Conservation (phyloP, 768 basidiomycete genomes). For the Multifurca ochricompacta region DNA sequence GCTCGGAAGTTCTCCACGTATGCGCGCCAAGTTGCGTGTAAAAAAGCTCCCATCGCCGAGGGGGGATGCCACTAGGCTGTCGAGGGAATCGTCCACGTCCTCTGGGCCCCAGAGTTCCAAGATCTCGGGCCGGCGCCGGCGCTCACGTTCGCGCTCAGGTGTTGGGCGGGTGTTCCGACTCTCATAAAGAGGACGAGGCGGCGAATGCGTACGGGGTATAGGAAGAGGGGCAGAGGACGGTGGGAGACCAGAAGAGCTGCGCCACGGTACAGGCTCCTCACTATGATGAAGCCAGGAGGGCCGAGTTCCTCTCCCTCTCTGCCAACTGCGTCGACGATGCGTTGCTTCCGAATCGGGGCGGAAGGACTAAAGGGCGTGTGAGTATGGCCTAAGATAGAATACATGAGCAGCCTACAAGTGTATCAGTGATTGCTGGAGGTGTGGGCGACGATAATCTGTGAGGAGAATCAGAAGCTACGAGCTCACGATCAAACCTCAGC, state of each 20-base stretch:
- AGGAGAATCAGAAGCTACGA: neutral
- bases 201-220: conserved; percentile 15
- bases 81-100: conserved; percentile 7
- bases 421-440: neutral
- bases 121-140: neutral
- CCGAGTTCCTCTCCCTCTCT: conserved; percentile 4
- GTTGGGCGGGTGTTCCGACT: conserved; percentile 2
- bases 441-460: conserved; percentile 8
- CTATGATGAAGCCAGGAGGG: conserved; percentile 1
- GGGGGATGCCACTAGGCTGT: neutral
- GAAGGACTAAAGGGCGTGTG: conserved; percentile 2
- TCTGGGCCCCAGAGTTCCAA: conserved; percentile 4
- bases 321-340: conserved; percentile 12
- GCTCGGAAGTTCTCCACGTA: conserved; percentile 6
- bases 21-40: conserved; percentile 3
- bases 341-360: conserved; percentile 6
- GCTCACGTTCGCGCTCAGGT: conserved; percentile 8
- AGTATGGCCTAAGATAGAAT: neutral
- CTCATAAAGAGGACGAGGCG: neutral
- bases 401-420: neutral
- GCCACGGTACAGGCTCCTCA: conserved; percentile 1
- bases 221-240: conserved; percentile 1
- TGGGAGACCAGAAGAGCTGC: conserved; percentile 4
- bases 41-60: neutral
- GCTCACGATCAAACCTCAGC: conserved; percentile 12